Percentiles rank a stretch among this genome's conserved stretches.
phyloP scores from a whole-genome alignment of 2,329 filamentous ascomycete genomes.

The Alternaria ethzedia region DNA sequence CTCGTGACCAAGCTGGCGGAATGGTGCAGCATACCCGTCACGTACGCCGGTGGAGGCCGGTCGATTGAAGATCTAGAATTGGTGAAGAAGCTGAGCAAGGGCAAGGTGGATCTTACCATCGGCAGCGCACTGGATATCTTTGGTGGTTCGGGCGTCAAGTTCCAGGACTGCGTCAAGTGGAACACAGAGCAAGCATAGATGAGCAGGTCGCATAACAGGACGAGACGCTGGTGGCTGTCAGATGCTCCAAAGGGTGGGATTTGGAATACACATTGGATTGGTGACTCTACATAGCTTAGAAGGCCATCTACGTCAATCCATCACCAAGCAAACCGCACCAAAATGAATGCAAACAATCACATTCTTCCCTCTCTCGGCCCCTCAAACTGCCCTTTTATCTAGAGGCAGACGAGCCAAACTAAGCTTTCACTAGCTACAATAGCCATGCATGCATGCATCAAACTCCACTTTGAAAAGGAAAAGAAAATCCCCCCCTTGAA shows the following conservation, averaged over 20 bases:
- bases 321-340: background rate
- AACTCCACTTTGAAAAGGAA: constrained; percentile 1
- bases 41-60: constrained; percentile 93
- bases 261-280: background rate
- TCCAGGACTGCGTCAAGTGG: constrained; percentile 90
- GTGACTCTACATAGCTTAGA: background rate
- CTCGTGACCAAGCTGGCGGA: constrained; percentile 77
- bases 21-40: constrained; percentile 93
- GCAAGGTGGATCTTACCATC: constrained; percentile 91
- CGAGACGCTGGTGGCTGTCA: background rate
- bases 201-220: background rate
- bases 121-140: constrained; percentile 97
- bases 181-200: constrained; percentile 59
- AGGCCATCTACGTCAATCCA: background rate
- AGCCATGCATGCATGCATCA: constrained; percentile 4
- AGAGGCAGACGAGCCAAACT: background rate
- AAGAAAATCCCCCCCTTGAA: background rate
- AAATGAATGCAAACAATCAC: constrained; percentile 1
- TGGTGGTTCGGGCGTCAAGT: constrained; percentile 83
- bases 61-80: constrained; percentile 80
- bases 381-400: background rate
- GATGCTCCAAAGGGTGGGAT: background rate
- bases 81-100: constrained; percentile 78
- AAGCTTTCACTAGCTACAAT: constrained; percentile 1
- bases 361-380: background rate